Evolutionary conservation across 306 rosid species (phyloP).

Genomic region (Rosa lucieae): DNA sequence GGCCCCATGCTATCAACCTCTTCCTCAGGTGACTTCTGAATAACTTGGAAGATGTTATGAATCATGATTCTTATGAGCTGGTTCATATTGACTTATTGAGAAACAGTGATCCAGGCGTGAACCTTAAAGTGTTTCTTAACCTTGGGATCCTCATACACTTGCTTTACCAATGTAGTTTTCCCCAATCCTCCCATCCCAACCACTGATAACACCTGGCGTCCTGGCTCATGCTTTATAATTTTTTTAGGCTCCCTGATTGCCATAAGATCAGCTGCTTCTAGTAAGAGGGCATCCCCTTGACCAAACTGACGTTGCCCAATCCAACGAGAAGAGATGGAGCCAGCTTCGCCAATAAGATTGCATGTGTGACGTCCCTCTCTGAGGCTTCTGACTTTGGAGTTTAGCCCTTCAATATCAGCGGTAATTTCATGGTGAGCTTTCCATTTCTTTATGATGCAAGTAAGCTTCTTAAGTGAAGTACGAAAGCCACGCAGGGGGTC

Average conservation of each 20-base stretch:
- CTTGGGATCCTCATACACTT: constrained; percentile 47
- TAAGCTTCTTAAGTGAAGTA: not conserved
- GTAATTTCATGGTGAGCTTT: not conserved
- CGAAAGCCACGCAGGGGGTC: not conserved
- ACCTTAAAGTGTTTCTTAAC: constrained; percentile 46
- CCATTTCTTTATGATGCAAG: constrained; percentile 10
- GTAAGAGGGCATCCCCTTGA: constrained; percentile 51
- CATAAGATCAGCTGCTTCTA: constrained; percentile 50
- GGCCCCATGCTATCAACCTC: constrained; percentile 32
- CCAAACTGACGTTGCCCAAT: constrained; percentile 10
- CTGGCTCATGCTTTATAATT: constrained; percentile 14
- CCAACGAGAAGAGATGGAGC: constrained; percentile 29
- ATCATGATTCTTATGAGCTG: constrained; percentile 44
- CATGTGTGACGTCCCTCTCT: not conserved
- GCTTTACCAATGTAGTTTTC: constrained; percentile 52
- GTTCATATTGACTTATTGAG: constrained; percentile 34
- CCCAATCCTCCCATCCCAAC: constrained; percentile 70
- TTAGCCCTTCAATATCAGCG: constrained; percentile 9
- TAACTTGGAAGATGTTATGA: constrained; percentile 29
- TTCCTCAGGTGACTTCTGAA: constrained; percentile 33
- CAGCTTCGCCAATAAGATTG: not conserved
- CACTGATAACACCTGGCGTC: constrained; percentile 41
- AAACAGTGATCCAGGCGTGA: constrained; percentile 55
- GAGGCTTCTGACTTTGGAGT: not conserved
- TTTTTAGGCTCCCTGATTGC: constrained; percentile 41